These are phyloP conservation scores for Ophiostoma australiae DNA, from an alignment of 2,329 filamentous ascomycete genomes.

Conservation along the genomic window DNA sequence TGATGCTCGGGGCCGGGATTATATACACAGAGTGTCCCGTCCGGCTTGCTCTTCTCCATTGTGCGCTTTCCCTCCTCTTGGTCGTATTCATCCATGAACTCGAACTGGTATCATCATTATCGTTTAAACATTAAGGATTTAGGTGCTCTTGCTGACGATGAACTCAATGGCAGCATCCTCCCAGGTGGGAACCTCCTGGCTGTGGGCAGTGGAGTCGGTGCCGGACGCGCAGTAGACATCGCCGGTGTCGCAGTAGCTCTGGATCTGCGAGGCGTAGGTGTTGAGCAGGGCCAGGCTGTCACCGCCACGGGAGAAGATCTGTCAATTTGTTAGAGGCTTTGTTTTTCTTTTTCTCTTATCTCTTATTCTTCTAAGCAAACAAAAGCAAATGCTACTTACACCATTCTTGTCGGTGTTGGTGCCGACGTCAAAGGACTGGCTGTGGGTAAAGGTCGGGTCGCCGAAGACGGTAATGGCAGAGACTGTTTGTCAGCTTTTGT, in stretches of 20 bases:
- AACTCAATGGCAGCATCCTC: constrained; percentile 7
- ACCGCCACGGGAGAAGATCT: constrained; percentile 30
- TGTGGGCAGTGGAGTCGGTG: constrained; percentile 26
- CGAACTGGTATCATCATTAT: neutral
- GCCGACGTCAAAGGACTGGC: constrained; percentile 19
- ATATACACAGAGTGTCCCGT: neutral
- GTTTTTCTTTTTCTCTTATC: neutral
- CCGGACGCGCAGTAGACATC: constrained; percentile 32
- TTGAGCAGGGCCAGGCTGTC: constrained; percentile 27
- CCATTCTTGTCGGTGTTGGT: constrained; percentile 19
- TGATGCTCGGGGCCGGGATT: neutral
- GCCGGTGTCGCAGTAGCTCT: constrained; percentile 31
- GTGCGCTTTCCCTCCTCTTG: neutral
- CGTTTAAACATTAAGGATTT: neutral
- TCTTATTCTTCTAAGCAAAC: neutral
- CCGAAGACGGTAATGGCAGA: constrained; percentile 21
- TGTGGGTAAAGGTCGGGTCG: constrained; percentile 21
- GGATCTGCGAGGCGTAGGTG: constrained; percentile 28
- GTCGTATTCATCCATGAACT: neutral
- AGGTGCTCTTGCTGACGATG: constrained; percentile 16
- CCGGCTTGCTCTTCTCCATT: neutral
- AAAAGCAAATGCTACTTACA: neutral
- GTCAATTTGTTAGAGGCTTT: neutral
- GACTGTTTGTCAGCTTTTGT: constrained; percentile 13
- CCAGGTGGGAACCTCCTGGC: constrained; percentile 21